These are phyloP conservation scores for Perilla frutescens DNA, from an alignment of 257 asterid genomes.

Conservation along the genomic window DNA sequence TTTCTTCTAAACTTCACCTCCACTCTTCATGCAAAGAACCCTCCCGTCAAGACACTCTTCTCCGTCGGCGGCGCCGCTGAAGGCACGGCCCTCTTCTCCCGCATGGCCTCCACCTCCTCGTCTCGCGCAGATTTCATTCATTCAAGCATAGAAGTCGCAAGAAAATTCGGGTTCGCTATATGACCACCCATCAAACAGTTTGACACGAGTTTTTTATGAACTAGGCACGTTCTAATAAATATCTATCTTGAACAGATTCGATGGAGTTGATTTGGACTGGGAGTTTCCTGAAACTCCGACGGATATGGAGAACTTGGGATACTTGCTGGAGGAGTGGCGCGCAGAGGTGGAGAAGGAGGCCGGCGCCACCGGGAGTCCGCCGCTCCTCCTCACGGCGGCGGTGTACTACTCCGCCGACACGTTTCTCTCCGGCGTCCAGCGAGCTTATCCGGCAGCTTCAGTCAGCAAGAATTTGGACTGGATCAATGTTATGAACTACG, in stretches of 20 bases:
- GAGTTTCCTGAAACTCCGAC: slow-evolving; percentile 56
- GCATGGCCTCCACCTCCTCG: slow-evolving; percentile 51
- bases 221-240: too few species aligned
- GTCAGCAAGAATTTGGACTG: slow-evolving; percentile 66
- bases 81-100: slow-evolving; percentile 47
- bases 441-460: slow-evolving; percentile 65
- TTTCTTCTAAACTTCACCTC: slow-evolving; percentile 59
- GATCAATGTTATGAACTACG: slow-evolving; percentile 80
- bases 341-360: slow-evolving; percentile 55
- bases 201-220: too few species aligned
- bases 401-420: slow-evolving; percentile 68
- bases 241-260: slow-evolving; percentile 15
- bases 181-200: too few species aligned
- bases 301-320: slow-evolving; percentile 65
- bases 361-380: slow-evolving; percentile 35
- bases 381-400: slow-evolving; percentile 80
- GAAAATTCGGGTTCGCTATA: slow-evolving; percentile 50
- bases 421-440: slow-evolving; percentile 39
- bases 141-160: slow-evolving; percentile 69
- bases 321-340: slow-evolving; percentile 68
- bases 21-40: slow-evolving; percentile 54
- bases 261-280: slow-evolving; percentile 88
- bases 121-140: slow-evolving; percentile 53
- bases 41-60: slow-evolving; percentile 53
- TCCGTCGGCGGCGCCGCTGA: slow-evolving; percentile 75